Evolutionary conservation across 768 basidiomycete genomes (phyloP), one percentile per base, ranked within the genome.

Genomic region (Trametes villosa): DNA sequence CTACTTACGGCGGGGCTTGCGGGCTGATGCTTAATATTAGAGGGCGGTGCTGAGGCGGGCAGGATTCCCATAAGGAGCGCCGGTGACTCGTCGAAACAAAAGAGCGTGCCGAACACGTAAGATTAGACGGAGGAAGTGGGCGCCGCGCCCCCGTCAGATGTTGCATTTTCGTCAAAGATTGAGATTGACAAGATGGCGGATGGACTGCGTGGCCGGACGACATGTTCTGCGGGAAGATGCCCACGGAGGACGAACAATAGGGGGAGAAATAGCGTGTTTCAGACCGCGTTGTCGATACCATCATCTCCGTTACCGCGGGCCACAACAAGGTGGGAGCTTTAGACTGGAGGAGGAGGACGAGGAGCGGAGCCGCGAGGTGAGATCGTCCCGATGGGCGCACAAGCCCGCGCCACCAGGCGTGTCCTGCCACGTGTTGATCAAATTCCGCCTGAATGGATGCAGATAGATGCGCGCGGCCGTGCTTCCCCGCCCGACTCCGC

Each of bases 71-170:
- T 30, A 29, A 38, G 13, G 33, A 31, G 50, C 13, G 31, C 17
- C 9, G 53, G 17, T 56, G 53, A 55, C 60, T 55, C 41, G 33
- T 40, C 38, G 51, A 62, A 57, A 62, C 60, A 62, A 62, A 62
- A 62, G 55, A 52, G 24, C 45, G 40, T 56, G 60, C 60, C 60
- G 60, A 62, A 62, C 54, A 62, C 60, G 60, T 62, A 62, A 62
- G 42, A 57, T 46, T 51, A 53, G 15, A 56, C 55, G 54, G 60
- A 55, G 60, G 38, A 45, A 31, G 44, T 57, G 54, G 47, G 56
- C 46, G 56, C 26, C 46, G 56, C 47, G 45, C 48, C 49, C 46
- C 55, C 51, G 52, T 36, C 53, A 55, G 33, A 44, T 51, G 49
- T 51, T 20, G 60, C 26, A n/a, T 57, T 52, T 46, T 38, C 44